Evolutionary conservation across 176 grass and related monocot species (phyloP).

Genomic region (Ampelocalamus luodianensis): DNA sequence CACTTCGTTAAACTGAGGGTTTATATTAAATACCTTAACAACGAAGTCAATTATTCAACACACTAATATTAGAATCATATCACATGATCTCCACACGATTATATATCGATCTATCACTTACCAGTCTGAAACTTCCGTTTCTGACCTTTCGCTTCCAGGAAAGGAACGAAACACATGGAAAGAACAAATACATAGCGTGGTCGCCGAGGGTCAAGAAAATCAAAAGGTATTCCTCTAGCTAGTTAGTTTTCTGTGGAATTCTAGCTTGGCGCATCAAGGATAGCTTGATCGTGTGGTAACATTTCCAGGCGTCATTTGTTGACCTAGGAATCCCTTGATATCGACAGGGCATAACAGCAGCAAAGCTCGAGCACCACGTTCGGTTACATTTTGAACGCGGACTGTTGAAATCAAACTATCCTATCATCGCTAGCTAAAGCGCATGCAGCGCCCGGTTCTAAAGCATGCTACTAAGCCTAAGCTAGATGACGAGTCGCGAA

Average conservation of each 20-base stretch:
- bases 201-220: not conserved
- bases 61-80: no score
- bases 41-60: no score
- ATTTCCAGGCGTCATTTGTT: slow-evolving; percentile 28
- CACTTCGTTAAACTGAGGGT: no score
- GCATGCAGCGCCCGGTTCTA: not conserved
- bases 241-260: not conserved
- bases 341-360: not conserved
- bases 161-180: not conserved
- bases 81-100: no score
- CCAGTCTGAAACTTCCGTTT: not conserved
- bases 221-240: not conserved
- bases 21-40: no score
- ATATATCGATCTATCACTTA: not conserved
- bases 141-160: not conserved
- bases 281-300: not conserved
- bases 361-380: not conserved
- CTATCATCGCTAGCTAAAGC: not conserved
- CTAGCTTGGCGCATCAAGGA: not conserved
- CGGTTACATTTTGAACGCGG: slow-evolving; percentile 1
- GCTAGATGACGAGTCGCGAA: no score
- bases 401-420: slow-evolving; percentile 14
- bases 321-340: not conserved
- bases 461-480: not conserved
- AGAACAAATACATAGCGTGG: not conserved